Evolutionary conservation across 345 rosid genomes (phyloP).

Genomic region (Geranium rotundifolium): DNA sequence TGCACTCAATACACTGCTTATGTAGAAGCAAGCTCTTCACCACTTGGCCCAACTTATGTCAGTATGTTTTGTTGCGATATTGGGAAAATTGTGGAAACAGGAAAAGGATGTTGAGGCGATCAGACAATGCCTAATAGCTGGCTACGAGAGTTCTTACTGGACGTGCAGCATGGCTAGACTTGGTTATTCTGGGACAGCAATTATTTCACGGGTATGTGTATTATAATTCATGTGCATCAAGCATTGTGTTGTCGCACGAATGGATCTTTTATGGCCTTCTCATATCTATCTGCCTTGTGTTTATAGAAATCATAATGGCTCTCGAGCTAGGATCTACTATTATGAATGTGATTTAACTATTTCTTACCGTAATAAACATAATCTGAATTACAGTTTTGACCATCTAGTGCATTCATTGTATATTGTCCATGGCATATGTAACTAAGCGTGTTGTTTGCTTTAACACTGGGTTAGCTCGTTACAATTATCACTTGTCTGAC

Average conservation of each 20-base stretch:
- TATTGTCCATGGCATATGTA: too few relatives aligned
- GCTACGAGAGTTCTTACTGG: slow-evolving; percentile 82
- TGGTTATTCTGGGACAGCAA: slow-evolving; percentile 94
- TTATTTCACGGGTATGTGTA: slow-evolving; percentile 71
- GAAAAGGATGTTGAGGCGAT: slow-evolving; percentile 77
- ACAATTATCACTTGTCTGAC: slow-evolving; percentile 15
- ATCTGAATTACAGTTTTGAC: too few relatives aligned
- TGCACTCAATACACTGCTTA: too few relatives aligned
- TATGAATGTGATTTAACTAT: slow-evolving; percentile 1
- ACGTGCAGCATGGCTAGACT: slow-evolving; percentile 78
- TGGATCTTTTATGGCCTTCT: not conserved
- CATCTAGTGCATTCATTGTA: too few relatives aligned
- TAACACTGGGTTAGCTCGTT: not conserved
- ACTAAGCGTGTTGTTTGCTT: too few relatives aligned
- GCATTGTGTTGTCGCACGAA: not conserved
- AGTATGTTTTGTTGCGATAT: too few relatives aligned
- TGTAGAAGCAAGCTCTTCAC: too few relatives aligned
- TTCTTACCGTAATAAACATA: not conserved
- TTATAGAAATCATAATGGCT: not conserved
- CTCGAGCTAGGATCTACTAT: not conserved
- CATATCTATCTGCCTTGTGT: not conserved
- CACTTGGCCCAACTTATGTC: too few relatives aligned
- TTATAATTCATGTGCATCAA: not conserved
- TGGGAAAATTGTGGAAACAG: too few relatives aligned
- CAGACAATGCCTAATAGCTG: slow-evolving; percentile 48